A percentile compares a stretch with the other conserved stretches of the same genome.
These are phyloP conservation scores for Phytophthora sojae DNA, from an alignment of 352 stramenopile species.

Conservation along the genomic window DNA sequence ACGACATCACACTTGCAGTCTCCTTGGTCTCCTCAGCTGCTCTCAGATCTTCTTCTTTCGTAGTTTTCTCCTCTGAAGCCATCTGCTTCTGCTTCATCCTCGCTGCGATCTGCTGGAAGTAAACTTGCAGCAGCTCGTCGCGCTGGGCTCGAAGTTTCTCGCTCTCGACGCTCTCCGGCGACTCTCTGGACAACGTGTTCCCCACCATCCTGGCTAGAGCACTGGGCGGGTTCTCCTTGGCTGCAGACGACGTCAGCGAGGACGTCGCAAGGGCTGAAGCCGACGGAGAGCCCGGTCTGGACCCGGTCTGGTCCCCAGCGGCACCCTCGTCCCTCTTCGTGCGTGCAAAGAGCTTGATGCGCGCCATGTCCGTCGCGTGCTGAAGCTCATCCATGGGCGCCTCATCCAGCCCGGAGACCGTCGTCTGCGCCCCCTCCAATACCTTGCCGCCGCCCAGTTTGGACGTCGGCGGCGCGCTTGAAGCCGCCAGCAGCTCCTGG, in stretches of 20 bases:
- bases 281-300: slow-evolving; percentile 23
- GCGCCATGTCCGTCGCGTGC: slow-evolving; percentile 59
- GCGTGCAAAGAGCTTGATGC: slow-evolving; percentile 61
- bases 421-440: slow-evolving; percentile 38
- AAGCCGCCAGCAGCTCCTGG: slow-evolving; percentile 47
- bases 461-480: not conserved
- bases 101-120: slow-evolving; percentile 45
- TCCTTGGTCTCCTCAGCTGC: not conserved
- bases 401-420: slow-evolving; percentile 60
- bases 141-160: slow-evolving; percentile 47
- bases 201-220: slow-evolving; percentile 49
- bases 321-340: slow-evolving; percentile 5
- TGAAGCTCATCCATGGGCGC: slow-evolving; percentile 65
- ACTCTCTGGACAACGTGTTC: slow-evolving; percentile 51
- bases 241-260: slow-evolving; percentile 7
- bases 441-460: slow-evolving; percentile 9
- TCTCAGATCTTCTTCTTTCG: not conserved
- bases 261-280: not conserved
- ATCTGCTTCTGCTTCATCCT: slow-evolving; percentile 16
- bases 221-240: slow-evolving; percentile 39
- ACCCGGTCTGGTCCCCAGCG: not conserved
- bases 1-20: not conserved
- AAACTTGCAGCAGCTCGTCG: slow-evolving; percentile 51
- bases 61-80: not conserved
- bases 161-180: slow-evolving; percentile 38